These are phyloP conservation scores for Dryas drummondii DNA, from an alignment of 306 rosid genomes.

Conservation along the genomic window DNA sequence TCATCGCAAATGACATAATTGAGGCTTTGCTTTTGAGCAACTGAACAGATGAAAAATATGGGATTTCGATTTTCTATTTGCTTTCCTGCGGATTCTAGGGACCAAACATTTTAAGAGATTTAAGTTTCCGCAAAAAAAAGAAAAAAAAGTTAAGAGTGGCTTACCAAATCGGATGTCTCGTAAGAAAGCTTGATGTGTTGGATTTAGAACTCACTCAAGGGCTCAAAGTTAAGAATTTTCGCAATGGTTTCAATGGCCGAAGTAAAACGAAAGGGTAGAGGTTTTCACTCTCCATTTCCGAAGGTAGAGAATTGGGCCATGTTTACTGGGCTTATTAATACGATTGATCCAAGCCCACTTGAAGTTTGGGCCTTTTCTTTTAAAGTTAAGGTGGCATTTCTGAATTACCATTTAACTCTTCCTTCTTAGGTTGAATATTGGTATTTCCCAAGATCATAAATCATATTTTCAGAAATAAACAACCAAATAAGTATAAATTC, in stretches of 20 bases:
- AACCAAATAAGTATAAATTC: too few species aligned
- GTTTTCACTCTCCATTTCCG: background rate
- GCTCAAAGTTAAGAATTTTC: background rate
- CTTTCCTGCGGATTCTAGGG: background rate
- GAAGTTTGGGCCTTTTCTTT: background rate
- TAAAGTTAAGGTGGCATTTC: too few species aligned
- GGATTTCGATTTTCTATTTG: background rate
- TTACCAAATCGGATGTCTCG: background rate
- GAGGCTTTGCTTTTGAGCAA: background rate
- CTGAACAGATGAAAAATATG: background rate
- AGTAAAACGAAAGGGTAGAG: background rate
- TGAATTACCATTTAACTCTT: too few species aligned
- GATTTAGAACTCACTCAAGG: background rate
- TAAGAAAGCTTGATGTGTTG: background rate
- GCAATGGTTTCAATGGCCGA: background rate
- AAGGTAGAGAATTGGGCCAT: background rate
- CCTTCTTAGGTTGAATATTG: too few species aligned
- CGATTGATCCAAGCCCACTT: background rate
- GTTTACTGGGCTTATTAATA: background rate
- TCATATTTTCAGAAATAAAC: too few species aligned
- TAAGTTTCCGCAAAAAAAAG: background rate
- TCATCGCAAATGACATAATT: background rate
- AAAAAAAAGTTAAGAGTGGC: background rate
- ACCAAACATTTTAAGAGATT: background rate
- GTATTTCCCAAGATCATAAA: too few species aligned